Evolutionary conservation across 208 protist genomes (phyloP), one percentile per base, ranked within the genome.

Genomic region (Leptomonas pyrrhocoris): DNA sequence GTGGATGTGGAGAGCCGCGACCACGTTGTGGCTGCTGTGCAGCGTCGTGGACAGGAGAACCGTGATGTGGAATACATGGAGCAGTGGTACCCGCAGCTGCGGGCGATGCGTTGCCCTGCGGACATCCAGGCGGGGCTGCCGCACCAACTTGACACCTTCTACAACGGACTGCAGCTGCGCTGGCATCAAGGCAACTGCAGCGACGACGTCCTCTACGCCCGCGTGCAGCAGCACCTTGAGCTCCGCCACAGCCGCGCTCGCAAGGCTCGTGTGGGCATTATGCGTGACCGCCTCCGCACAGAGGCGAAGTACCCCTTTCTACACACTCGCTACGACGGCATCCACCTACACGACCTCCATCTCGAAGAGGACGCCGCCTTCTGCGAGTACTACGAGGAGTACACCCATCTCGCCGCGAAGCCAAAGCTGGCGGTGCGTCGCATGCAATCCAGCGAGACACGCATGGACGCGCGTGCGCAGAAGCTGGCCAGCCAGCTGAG

Each of bases 261-360:
- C 46, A 87, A 85, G 58, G 79, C 77, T 11, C 69, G 66, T 25
- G 70, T 77, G 6, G 55, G 72, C 23, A 18, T 74, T 18, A 84
- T 79, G 63, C 56, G 75, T 0, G 38, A 61, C 16, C 83, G 83
- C 49, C 49, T 80, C 11, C 69, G 66, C 12, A 23, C 69, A 0
- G 86, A 92, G 73, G 68, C 69, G 18, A 66, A 45, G n/a, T 85
- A 83, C 55, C 77, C 80, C 12, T 92, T 88, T 73, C 49, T 92
- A 36, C 25, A 43, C 2, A 56, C 57, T 0, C 81, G 86, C 38
- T 81, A 89, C 68, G 23, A 64, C 2, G 83, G 84, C 5, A 67
- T 86, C 27, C 83, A 79, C 50, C 48, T 92, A 4, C 58, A 73
- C 40, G 69, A 79, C 19, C 79, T 92, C 19, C 38, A 50, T 15